A percentile compares a stretch with the other conserved stretches of the same genome.
phyloP scores from a whole-genome alignment of 257 asterid species.

The Gentiana dahurica region DNA sequence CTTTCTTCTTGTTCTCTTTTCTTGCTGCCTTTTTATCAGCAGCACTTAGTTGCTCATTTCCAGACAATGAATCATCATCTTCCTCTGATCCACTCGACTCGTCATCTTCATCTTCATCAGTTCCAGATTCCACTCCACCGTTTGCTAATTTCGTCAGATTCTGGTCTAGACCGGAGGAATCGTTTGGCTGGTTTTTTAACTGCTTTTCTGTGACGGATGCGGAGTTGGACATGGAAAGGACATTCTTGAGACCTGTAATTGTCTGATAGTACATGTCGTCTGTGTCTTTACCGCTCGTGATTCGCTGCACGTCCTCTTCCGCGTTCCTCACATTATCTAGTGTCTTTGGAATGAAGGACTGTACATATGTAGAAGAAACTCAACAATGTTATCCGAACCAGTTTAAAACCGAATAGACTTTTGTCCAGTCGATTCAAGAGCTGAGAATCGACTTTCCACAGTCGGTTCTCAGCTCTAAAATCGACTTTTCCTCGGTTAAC shows the following conservation, averaged over 20 bases:
- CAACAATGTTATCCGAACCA: background rate
- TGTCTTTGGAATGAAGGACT: conserved; percentile 88
- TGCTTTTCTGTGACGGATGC: conserved; percentile 28
- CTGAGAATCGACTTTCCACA: no score
- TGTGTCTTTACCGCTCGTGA: conserved; percentile 66
- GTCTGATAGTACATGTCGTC: conserved; percentile 77
- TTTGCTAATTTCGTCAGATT: conserved; percentile 7
- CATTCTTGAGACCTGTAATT: conserved; percentile 79
- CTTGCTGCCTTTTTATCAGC: conserved; percentile 62
- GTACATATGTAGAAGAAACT: conserved; percentile 1
- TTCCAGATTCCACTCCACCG: conserved; percentile 29
- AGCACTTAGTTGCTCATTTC: conserved; percentile 26
- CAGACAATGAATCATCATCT: conserved; percentile 35
- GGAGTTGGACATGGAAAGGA: conserved; percentile 32
- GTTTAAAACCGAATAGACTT: no score
- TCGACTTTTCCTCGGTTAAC: no score
- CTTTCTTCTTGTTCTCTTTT: conserved; percentile 90
- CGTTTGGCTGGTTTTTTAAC: conserved; percentile 15
- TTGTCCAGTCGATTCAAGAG: background rate
- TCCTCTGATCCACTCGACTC: conserved; percentile 30
- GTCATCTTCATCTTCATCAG: conserved; percentile 35
- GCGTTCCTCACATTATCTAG: conserved; percentile 72
- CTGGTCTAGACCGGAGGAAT: conserved; percentile 9
- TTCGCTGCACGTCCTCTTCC: conserved; percentile 76
- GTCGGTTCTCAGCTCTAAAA: background rate